These are phyloP conservation scores for Pestalotiopsis sp. DNA, from an alignment of 2,329 filamentous ascomycete genomes.

Conservation along the genomic window DNA sequence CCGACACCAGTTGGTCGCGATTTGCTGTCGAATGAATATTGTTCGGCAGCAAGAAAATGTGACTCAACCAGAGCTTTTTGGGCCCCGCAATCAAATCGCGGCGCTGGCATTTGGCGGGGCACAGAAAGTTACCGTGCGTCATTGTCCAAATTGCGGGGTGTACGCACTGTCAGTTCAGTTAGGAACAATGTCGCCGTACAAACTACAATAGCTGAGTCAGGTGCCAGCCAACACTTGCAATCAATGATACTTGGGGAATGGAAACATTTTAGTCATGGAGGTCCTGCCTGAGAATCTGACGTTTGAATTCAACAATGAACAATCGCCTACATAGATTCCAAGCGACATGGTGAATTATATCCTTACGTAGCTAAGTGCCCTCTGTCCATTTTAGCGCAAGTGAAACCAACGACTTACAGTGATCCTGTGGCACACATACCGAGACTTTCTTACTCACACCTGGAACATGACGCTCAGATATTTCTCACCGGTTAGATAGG, in stretches of 20 bases:
- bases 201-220: no score
- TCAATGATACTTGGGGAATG: no score
- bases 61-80: slow-evolving; percentile 1
- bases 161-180: not conserved
- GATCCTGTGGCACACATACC: no score
- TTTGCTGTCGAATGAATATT: not conserved
- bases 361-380: no score
- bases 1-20: not conserved
- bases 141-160: not conserved
- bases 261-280: no score
- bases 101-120: slow-evolving; percentile 1
- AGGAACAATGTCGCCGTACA: not conserved
- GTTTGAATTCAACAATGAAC: no score
- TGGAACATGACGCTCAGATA: not conserved
- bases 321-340: no score
- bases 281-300: no score
- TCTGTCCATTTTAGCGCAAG: no score
- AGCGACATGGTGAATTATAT: no score
- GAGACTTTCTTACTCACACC: not conserved
- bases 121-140: not conserved
- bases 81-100: not conserved
- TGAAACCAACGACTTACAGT: no score
- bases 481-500: not conserved
- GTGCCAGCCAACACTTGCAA: no score
- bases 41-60: not conserved